Percentiles rank a stretch among this genome's conserved stretches.
Conservation (phyloP, 2,329 filamentous ascomycete genomes). For the Pestalotiopsis sp. region DNA sequence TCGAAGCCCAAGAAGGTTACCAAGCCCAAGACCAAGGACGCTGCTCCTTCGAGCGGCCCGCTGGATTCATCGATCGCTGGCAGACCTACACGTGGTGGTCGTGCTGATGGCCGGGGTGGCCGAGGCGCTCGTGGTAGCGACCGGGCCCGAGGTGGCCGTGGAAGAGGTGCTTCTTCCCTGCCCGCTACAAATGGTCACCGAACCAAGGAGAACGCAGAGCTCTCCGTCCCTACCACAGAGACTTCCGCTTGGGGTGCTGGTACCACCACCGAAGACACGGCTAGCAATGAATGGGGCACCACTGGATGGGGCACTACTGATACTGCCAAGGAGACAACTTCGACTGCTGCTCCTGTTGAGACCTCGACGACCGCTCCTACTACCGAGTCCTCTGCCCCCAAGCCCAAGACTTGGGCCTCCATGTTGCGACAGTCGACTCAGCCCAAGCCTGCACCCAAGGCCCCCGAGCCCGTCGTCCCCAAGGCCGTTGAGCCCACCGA, state of each 20-base stretch:
- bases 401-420: slow-evolving; percentile 73
- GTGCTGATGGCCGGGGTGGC: slow-evolving; percentile 45
- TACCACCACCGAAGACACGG: slow-evolving; percentile 40
- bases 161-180: slow-evolving; percentile 66
- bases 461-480: slow-evolving; percentile 50
- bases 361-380: slow-evolving; percentile 38
- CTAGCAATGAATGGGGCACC: slow-evolving; percentile 46
- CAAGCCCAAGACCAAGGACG: slow-evolving; percentile 72
- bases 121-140: slow-evolving; percentile 51
- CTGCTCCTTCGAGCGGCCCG: slow-evolving; percentile 51
- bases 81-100: slow-evolving; percentile 62
- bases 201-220: slow-evolving; percentile 55
- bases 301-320: slow-evolving; percentile 36
- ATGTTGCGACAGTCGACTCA: slow-evolving; percentile 67
- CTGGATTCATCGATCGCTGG: slow-evolving; percentile 50
- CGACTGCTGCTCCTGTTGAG: slow-evolving; percentile 37
- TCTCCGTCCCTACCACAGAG: slow-evolving; percentile 72
- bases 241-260: slow-evolving; percentile 64
- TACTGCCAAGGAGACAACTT: slow-evolving; percentile 30
- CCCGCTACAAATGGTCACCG: slow-evolving; percentile 65
- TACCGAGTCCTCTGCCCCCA: slow-evolving; percentile 35
- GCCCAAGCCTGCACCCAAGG: slow-evolving; percentile 56
- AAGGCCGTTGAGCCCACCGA: slow-evolving; percentile 51
- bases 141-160: slow-evolving; percentile 64
- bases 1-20: slow-evolving; percentile 78